A percentile compares a stretch with the other conserved stretches of the same genome.
phyloP scores from a whole-genome alignment of 176 grass and related monocot genomes.

The Avena insularis region DNA sequence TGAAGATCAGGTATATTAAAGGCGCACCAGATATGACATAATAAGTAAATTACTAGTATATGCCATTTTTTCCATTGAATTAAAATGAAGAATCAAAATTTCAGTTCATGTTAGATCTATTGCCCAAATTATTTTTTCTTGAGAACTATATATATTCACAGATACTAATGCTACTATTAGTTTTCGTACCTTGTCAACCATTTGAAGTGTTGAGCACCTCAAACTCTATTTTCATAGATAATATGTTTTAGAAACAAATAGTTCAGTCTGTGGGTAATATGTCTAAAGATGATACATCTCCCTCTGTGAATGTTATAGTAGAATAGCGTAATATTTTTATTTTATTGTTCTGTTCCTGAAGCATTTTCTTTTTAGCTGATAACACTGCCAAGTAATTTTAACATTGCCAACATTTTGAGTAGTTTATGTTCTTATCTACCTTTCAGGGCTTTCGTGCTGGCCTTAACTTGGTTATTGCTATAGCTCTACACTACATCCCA shows the following conservation, averaged over 20 bases:
- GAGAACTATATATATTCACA: not conserved
- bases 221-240: not conserved
- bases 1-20: not conserved
- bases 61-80: not conserved
- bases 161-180: not conserved
- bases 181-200: not conserved
- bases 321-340: not conserved
- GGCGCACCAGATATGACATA: not conserved
- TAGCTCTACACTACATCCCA: slow-evolving; percentile 97
- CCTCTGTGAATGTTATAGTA: not conserved
- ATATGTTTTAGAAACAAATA: not conserved
- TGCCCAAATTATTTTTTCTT: not conserved
- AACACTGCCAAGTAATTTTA: not conserved
- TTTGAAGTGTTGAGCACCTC: not conserved
- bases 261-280: not conserved
- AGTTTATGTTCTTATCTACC: slow-evolving; percentile 12
- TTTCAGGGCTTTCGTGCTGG: slow-evolving; percentile 83
- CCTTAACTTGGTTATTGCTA: slow-evolving; percentile 90
- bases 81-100: not conserved
- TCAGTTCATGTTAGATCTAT: not conserved
- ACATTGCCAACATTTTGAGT: slow-evolving; percentile 21
- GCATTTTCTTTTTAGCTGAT: slow-evolving; percentile 11
- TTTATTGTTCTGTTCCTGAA: not conserved
- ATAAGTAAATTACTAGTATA: not conserved
- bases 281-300: not conserved